Conservation (phyloP, 177 flowering plant genomes). For the Vitis hybrid region DNA sequence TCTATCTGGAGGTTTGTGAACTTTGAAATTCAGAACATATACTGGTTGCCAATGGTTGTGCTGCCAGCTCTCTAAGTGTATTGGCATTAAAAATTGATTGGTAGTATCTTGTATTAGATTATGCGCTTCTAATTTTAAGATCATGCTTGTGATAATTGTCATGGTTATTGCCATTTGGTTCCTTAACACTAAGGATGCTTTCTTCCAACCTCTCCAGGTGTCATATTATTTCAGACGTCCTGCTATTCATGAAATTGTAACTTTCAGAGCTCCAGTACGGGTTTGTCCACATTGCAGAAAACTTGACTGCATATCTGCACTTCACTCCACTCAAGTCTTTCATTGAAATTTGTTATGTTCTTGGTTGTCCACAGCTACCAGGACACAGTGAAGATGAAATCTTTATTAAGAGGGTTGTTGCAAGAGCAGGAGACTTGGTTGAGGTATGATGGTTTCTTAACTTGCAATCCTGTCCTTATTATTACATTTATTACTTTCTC, state of each 20-base stretch:
- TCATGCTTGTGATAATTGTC: neutral
- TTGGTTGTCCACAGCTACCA: conserved; percentile 14
- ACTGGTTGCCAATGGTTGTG: too few relatives aligned
- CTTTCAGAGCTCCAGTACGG: conserved; percentile 39
- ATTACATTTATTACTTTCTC: too few relatives aligned
- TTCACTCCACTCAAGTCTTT: neutral
- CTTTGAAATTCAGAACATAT: too few relatives aligned
- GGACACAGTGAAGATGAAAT: conserved; percentile 29
- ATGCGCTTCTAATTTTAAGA: neutral
- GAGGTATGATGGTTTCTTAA: conserved; percentile 26
- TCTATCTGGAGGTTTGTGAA: neutral
- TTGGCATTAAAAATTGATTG: neutral
- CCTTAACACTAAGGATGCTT: neutral
- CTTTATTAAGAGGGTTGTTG: conserved; percentile 53
- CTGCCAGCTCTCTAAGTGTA: neutral
- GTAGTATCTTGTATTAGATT: neutral
- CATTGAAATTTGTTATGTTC: neutral
- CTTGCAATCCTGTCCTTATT: neutral
- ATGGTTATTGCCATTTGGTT: neutral
- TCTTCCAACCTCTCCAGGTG: conserved; percentile 26
- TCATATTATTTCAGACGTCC: conserved; percentile 41
- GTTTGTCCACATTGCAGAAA: conserved; percentile 17
- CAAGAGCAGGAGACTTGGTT: conserved; percentile 49
- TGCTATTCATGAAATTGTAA: conserved; percentile 37
- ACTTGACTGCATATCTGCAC: neutral